Conservation (phyloP, 2,329 filamentous ascomycete genomes). For the Huntiella bhutanensis region DNA sequence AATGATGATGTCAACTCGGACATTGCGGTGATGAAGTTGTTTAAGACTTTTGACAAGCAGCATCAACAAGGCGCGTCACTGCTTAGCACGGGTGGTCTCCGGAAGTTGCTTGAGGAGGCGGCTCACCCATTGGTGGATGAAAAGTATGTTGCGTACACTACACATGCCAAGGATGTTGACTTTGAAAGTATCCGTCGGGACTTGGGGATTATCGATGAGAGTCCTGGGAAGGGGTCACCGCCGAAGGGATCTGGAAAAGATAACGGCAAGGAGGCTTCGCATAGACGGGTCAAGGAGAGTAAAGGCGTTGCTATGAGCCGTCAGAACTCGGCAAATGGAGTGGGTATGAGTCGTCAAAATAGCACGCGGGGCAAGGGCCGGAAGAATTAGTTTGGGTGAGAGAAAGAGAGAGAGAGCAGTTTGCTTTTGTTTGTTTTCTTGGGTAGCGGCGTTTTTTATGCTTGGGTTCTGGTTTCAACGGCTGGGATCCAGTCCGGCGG, state of each 20-base stretch:
- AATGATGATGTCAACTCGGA: constrained; percentile 35
- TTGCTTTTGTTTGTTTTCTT: no score
- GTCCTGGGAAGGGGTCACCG: constrained; percentile 16
- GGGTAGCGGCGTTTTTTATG: no score
- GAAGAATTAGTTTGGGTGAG: constrained; percentile 15
- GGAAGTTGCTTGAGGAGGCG: constrained; percentile 36
- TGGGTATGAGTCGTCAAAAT: constrained; percentile 36
- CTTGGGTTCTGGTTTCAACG: not conserved
- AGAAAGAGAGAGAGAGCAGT: no score
- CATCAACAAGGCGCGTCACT: constrained; percentile 37
- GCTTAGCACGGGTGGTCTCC: constrained; percentile 33
- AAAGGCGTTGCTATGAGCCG: constrained; percentile 30
- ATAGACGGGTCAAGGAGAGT: constrained; percentile 35
- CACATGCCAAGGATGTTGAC: constrained; percentile 23
- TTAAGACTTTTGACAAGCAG: constrained; percentile 34
- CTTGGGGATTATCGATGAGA: constrained; percentile 27
- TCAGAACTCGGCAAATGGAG: constrained; percentile 35
- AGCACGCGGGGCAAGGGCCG: constrained; percentile 30
- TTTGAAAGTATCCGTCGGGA: constrained; percentile 31
- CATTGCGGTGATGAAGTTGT: constrained; percentile 37
- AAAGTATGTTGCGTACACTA: constrained; percentile 28
- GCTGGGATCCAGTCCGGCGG: not conserved
- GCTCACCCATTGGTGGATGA: constrained; percentile 28
- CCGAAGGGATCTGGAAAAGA: constrained; percentile 1
- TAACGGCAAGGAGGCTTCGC: constrained; percentile 13